These are phyloP conservation scores for Citrus mangshanensis DNA, from an alignment of 345 rosid genomes.

Conservation along the genomic window DNA sequence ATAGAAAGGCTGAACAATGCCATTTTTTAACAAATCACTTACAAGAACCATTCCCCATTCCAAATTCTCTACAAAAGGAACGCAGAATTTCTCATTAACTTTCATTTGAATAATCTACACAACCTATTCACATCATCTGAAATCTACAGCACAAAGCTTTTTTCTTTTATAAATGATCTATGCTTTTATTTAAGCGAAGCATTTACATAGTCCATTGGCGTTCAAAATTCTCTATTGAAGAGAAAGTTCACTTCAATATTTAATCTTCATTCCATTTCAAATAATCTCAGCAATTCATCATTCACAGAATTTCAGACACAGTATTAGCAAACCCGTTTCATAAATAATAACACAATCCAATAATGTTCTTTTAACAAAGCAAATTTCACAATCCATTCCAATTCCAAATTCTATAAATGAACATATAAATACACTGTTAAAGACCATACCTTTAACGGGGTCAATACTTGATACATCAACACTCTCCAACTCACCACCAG, in stretches of 20 bases:
- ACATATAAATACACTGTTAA: background rate
- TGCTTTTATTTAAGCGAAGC: background rate
- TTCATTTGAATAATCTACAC: background rate
- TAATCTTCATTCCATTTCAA: background rate
- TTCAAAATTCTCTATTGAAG: background rate
- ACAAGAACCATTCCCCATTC: background rate
- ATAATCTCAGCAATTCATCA: background rate
- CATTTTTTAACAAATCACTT: background rate
- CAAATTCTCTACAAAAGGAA: background rate
- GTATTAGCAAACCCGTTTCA: no score
- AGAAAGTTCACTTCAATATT: background rate
- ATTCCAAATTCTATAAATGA: background rate
- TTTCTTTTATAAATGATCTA: background rate
- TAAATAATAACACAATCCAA: background rate
- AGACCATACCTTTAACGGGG: slow-evolving; percentile 57
- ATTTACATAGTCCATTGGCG: background rate
- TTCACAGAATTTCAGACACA: background rate
- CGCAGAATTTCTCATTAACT: background rate
- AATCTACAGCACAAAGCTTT: background rate
- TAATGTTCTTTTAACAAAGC: background rate
- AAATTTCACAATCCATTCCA: background rate
- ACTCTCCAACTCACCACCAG: slow-evolving; percentile 17
- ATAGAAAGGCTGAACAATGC: background rate
- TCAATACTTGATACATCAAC: slow-evolving; percentile 41
- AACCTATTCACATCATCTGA: background rate